Base-by-base conservation (phyloP, 495 filamentous ascomycete genomes). In the Aspergillus avenaceus region DNA sequence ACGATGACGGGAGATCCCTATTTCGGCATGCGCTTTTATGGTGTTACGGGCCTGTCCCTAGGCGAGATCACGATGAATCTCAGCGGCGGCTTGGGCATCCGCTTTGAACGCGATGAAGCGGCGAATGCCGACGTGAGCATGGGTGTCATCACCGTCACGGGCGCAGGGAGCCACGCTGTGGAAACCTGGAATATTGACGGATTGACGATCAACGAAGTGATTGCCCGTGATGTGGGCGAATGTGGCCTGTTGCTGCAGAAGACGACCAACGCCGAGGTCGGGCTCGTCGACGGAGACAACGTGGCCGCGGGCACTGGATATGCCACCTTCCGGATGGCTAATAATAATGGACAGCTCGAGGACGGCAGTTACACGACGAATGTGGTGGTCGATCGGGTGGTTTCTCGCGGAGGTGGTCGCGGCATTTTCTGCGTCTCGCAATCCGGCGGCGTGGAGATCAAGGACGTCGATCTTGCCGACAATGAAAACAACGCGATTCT, bases 161-260 rank as follows among this genome's bases (percentile, higher is more conserved):
- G 52, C 24, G 47, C 52, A 16, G 52, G 52, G 9, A 55, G 52
- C 47, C 47, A 55, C 19, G 52, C 52, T 0, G 52, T 55, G 5
- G 52, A 55, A 14, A 55, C 47, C 3, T 55, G 52, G 52, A 55
- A 55, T n/a, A 55, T 55, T n/a, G 52, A 55, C 32, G 52, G 52
- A 0, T 34, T 55, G 5, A 55, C 46, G 11, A 55, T 55, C 22
- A 41, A 41, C 25, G 9, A 5, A 34, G 52, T 55, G 0, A 41
- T 55, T 25, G 52, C 52, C 9, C 29, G 32, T 4, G 52, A 55
- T 22, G 52, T 55, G 4, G 52, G 52, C 24, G 52, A 55, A 42
- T 55, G 52, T 24, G 52, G 41, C 3, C 41, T 55, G 0, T 28
- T 55, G 1, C 41, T 55, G 23, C 52, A 55, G 52, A 27, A 31